Evolutionary conservation across 306 rosid species (phyloP), one percentile per base, ranked within the genome.

Genomic region (Vicia faba): DNA sequence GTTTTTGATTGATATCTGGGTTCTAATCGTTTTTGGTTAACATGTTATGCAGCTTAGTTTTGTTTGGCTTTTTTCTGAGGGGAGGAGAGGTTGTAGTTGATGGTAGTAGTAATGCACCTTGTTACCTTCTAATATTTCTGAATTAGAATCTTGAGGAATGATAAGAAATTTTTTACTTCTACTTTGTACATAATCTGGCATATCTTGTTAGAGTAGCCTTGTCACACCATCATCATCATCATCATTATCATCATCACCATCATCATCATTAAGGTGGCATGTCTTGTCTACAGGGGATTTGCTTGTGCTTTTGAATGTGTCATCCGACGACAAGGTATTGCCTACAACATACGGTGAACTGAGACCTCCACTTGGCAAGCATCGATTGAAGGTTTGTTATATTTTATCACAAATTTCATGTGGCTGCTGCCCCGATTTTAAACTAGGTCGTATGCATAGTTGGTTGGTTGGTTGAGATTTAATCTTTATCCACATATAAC

Each of bases 361-460:
- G 79, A 87, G 84, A 82, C 99, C 99, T 75, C 99, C 99, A 56
- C 97, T 93, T 86, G 99, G 99, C 70, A 93, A 90, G 82, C 87
- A 88, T 74, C 90, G 99, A 15, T 78, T 90, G 36, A 93, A 90
- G 97, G 99, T 93, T 76, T 72, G 83, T 68, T 25, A 15, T 61
- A 46, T 39, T 60, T 70, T 19, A 41, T 54, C 56, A 45, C 46
- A 36, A 62, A 50, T 67, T 64, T 58, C 61, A 43, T 31, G 61
- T 53, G 55, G 61, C 61, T 55, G 64, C 38, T 33, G 38, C 38
- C 11, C 10, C 33, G 26, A 3, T 36, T 54, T 48, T 31, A 15
- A 64, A 25, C 58, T 35, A 23, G 9, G 66, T 54, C 31, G 43
- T 33, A 1, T 33, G 38, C 38, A 2, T 61, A 15, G 31, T 59